Evolutionary conservation across 2,329 filamentous ascomycete species (phyloP).

Genomic region (Penicillium griseofulvum): DNA sequence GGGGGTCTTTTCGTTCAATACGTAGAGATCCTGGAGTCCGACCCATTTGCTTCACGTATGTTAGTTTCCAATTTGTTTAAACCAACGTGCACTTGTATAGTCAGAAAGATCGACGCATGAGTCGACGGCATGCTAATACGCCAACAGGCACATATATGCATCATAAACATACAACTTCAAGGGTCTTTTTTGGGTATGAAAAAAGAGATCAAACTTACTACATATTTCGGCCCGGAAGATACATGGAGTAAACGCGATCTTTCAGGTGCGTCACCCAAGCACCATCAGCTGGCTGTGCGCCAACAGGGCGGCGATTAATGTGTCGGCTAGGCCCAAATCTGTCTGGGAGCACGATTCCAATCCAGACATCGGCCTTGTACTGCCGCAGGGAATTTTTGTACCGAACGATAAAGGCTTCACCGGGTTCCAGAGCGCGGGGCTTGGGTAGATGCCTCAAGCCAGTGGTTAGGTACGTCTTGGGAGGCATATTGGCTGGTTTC

Average conservation of each 20-base stretch:
- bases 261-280: constrained; percentile 1
- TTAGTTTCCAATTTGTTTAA: background rate
- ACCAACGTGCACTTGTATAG: background rate
- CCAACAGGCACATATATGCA: background rate
- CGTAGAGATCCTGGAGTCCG: constrained; percentile 5
- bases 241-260: constrained; percentile 12
- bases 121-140: background rate
- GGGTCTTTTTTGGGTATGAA: background rate
- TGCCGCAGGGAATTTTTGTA: constrained; percentile 11
- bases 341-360: constrained; percentile 6
- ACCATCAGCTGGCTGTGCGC: background rate
- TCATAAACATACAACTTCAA: background rate
- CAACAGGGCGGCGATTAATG: constrained; percentile 4
- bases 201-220: constrained; percentile 13
- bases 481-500: background rate
- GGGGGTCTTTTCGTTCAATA: background rate
- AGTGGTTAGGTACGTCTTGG: background rate
- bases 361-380: constrained; percentile 14
- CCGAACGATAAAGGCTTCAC: constrained; percentile 6
- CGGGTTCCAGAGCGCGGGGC: background rate
- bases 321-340: constrained; percentile 2
- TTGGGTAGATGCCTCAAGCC: background rate
- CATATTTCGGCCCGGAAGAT: constrained; percentile 14
- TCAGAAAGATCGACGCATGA: background rate
- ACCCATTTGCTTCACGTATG: constrained; percentile 3